Evolutionary conservation across 768 basidiomycete genomes (phyloP).

Genomic region (Macrolepiota dolichaula): DNA sequence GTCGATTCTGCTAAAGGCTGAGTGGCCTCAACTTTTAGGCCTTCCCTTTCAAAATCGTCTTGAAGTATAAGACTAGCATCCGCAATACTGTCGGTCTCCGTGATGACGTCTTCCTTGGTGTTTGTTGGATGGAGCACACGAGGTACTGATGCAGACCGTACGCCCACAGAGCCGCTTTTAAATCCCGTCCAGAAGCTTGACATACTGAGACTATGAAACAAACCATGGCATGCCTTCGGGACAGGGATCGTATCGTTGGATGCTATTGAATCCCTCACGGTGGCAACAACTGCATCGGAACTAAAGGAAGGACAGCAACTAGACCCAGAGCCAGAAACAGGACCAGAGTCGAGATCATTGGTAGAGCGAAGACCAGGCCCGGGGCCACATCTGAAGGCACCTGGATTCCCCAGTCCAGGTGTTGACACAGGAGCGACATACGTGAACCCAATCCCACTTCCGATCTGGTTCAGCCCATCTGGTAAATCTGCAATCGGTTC

Average conservation of each 20-base stretch:
- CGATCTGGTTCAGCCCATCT: conserved; percentile 41
- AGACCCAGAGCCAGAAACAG: conserved; percentile 3
- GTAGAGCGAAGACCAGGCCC: conserved; percentile 2
- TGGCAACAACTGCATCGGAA: no score
- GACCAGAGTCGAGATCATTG: background rate
- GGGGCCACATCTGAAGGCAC: background rate
- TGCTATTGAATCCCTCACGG: no score
- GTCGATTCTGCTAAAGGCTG: background rate
- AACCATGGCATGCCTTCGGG: conserved; percentile 21
- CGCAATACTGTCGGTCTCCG: background rate
- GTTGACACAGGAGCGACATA: conserved; percentile 26
- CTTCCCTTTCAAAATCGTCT: background rate
- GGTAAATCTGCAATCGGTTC: conserved; percentile 36
- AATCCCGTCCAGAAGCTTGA: conserved; percentile 15
- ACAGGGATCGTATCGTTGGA: conserved; percentile 11
- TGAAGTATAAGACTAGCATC: background rate
- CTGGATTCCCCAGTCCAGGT: background rate
- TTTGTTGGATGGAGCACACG: background rate
- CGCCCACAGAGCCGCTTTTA: background rate
- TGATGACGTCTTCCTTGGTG: no score
- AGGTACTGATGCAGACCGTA: background rate
- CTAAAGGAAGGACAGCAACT: background rate
- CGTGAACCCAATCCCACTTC: conserved; percentile 51
- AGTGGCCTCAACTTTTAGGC: background rate
- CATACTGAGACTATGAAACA: conserved; percentile 16